Base-by-base conservation (phyloP, 768 basidiomycete genomes). In the Boletus rubescentipes region DNA sequence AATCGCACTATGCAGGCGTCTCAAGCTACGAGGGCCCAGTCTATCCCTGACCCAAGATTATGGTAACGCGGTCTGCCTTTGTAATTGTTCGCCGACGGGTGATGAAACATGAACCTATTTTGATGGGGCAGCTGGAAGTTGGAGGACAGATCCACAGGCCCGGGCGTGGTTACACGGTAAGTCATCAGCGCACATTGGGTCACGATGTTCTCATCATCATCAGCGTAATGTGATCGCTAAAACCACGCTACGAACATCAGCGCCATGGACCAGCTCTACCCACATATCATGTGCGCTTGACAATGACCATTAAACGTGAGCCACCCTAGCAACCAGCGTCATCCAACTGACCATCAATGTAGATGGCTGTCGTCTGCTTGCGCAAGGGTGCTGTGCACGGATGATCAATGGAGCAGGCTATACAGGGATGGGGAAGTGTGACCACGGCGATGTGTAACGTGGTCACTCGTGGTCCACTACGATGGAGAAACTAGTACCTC, bases 311-410 rank as follows among this genome's bases (percentile, higher is more conserved):
- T 36, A 2, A 54, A 50, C 39, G 47, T 60, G 58, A 55, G 53
- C 53, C 53, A 60, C 49, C 20, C 35, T 2, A 2, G 31, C 9
- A 35, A 37, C 43, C 39, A 34, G 52, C 45, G 26, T 51, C 53
- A 46, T 56, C 42, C 53, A 15, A 50, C 44, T 36, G 30, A 32
- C 48, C 46, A 42, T 40, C 31, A 34, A 3, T n/a, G 15, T 43
- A 39, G 29, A 36, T 55, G 44, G 45, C 5, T 21, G 41, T 30
- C 23, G 46, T 48, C 54, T 9, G 23, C 41, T 48, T 21, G 39
- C 11, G 37, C 39, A 16, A 35, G 40, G 18, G 43, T 54, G 57
- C 57, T 54, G 15, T 54, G 57, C 51, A 59, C 51, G 36, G 16
- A 46, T 46, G 31, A 34, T 37, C 39, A 9, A 15, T n/a, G 15